phyloP scores from a whole-genome alignment of 371 early-diverging fungal genomes.

The Syncephalastrum racemosum region DNA sequence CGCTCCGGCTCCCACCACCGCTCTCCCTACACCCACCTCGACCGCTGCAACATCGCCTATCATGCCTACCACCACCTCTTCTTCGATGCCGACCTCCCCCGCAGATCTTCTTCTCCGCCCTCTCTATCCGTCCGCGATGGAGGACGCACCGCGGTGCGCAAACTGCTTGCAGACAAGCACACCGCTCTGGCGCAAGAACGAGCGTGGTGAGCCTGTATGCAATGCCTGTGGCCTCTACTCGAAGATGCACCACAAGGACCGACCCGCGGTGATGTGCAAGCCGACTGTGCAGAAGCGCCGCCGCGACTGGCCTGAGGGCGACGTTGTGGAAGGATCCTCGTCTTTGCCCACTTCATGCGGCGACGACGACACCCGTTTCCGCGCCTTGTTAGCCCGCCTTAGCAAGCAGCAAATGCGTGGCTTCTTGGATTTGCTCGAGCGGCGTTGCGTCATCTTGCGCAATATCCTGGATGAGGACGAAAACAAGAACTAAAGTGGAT shows the following conservation, averaged over 20 bases:
- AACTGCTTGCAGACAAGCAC: conserved; percentile 83
- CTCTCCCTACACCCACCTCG: neutral
- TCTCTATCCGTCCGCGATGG: neutral
- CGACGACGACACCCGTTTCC: conserved; percentile 29
- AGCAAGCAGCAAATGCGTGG: conserved; percentile 28
- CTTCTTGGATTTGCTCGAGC: conserved; percentile 32
- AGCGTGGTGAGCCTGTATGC: conserved; percentile 77
- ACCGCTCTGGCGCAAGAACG: conserved; percentile 85
- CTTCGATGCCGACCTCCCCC: neutral
- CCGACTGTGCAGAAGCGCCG: conserved; percentile 11
- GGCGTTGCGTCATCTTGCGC: conserved; percentile 28
- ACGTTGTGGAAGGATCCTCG: neutral
- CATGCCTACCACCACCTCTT: conserved; percentile 3
- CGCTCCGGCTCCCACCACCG: conserved; percentile 3
- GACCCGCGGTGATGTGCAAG: conserved; percentile 61
- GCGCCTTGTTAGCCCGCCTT: conserved; percentile 31
- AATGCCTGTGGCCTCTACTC: conserved; percentile 86
- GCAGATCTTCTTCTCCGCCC: neutral
- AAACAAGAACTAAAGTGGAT: too few species aligned
- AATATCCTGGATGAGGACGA: too few species aligned
- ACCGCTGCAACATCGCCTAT: neutral
- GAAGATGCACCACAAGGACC: conserved; percentile 66
- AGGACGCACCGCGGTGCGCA: conserved; percentile 47
- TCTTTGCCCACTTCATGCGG: too few species aligned
- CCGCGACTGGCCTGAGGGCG: conserved; percentile 9